phyloP scores from a whole-genome alignment of 495 filamentous ascomycete species.

The Neurospora sp. region DNA sequence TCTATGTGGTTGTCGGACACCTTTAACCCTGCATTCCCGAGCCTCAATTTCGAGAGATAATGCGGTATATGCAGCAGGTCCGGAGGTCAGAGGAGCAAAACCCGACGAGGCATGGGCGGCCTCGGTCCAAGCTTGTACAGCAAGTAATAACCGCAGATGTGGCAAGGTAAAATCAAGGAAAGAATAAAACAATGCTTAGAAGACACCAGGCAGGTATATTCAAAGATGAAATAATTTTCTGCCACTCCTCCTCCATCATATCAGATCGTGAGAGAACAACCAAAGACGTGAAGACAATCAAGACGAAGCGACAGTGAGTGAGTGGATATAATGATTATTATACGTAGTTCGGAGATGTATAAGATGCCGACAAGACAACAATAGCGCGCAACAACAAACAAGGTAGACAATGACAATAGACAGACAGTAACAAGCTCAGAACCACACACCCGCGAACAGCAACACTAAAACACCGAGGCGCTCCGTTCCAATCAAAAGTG shows the following conservation, averaged over 20 bases:
- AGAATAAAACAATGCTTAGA: background rate
- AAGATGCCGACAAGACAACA: background rate
- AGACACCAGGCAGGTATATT: background rate
- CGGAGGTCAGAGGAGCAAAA: background rate
- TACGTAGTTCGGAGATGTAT: background rate
- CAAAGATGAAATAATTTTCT: background rate
- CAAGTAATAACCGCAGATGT: background rate
- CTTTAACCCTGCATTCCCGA: background rate
- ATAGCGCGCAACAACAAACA: background rate
- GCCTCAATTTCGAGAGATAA: background rate
- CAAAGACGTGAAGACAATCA: background rate
- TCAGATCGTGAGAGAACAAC: background rate
- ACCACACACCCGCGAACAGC: background rate
- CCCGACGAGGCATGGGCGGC: background rate
- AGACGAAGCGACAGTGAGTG: background rate
- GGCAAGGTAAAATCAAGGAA: background rate
- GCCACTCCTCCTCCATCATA: background rate
- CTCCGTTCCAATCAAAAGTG: background rate
- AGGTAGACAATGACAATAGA: background rate
- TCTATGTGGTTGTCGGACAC: background rate
- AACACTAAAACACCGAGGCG: background rate
- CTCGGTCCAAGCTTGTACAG: background rate
- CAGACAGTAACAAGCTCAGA: background rate
- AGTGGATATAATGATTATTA: slow-evolving; percentile 1
- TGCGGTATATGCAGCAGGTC: background rate